Percentiles rank a stretch among this genome's conserved stretches.
These are phyloP conservation scores for Barnettozyma wickerhamii DNA, from an alignment of 805 yeast genomes.

Conservation along the genomic window DNA sequence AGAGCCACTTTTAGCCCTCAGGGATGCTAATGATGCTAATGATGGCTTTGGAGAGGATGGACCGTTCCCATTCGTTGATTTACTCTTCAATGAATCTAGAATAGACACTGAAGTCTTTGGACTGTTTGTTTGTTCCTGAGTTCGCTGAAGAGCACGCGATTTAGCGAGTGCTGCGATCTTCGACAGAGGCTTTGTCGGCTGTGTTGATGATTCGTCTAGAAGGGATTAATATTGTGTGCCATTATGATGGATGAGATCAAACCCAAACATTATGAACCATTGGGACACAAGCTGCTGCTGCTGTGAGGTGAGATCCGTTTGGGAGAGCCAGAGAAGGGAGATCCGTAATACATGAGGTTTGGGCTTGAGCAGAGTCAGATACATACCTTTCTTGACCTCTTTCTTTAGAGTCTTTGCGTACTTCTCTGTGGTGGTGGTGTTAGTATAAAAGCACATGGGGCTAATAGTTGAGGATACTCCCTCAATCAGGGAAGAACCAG, in stretches of 20 bases:
- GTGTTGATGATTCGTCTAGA: not conserved
- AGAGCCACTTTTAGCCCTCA: not conserved
- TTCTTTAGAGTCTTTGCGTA: slow-evolving; percentile 6
- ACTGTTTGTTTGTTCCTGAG: not conserved
- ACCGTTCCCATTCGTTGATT: not conserved
- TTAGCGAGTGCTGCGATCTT: slow-evolving; percentile 23
- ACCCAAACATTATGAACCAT: slow-evolving; percentile 2
- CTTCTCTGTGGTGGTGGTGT: not conserved
- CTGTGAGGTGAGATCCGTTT: too few species aligned
- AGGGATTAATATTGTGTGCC: slow-evolving; percentile 10
- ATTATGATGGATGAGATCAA: not conserved
- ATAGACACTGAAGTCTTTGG: slow-evolving; percentile 17
- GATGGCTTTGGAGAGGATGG: not conserved
- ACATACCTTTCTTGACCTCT: slow-evolving; percentile 38
- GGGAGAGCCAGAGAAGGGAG: not conserved
- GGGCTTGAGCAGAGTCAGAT: slow-evolving; percentile 15
- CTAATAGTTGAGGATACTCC: too few species aligned
- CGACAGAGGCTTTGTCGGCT: slow-evolving; percentile 12
- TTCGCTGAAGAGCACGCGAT: slow-evolving; percentile 18
- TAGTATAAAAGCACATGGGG: not conserved
- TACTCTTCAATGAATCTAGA: slow-evolving; percentile 17
- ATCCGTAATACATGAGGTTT: slow-evolving; percentile 3
- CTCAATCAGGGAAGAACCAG: too few species aligned
- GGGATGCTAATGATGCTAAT: not conserved
- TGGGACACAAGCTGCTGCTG: too few species aligned